Conservation (phyloP, 192 early-diverging fungal species). For the Lobosporangium transversale region DNA sequence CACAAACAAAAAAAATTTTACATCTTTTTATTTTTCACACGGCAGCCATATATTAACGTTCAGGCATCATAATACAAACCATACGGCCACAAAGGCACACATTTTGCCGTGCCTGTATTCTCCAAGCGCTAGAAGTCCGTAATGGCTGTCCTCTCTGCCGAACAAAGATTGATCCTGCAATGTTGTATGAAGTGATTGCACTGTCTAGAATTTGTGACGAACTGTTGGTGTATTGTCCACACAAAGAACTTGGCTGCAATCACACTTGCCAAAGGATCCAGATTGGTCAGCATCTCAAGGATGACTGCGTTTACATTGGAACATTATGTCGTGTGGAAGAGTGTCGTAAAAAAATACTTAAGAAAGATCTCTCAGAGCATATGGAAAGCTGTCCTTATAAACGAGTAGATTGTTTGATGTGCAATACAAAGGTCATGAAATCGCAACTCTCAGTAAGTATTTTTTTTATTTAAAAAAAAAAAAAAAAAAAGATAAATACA, state of each 20-base stretch:
- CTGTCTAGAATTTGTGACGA: constrained; percentile 75
- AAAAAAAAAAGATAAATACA: neutral
- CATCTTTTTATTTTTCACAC: too few species aligned
- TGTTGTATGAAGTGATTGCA: constrained; percentile 65
- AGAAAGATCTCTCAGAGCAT: constrained; percentile 66
- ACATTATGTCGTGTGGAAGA: constrained; percentile 62
- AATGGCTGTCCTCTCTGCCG: constrained; percentile 71
- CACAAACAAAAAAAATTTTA: neutral
- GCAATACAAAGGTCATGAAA: constrained; percentile 60
- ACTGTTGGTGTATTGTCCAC: constrained; percentile 67
- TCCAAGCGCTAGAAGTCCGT: constrained; percentile 58
- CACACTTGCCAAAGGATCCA: constrained; percentile 68
- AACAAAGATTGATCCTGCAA: constrained; percentile 42
- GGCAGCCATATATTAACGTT: too few species aligned
- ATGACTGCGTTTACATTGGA: constrained; percentile 65
- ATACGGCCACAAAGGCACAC: constrained; percentile 78
- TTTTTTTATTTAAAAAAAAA: neutral
- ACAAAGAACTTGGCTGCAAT: constrained; percentile 61
- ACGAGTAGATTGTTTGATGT: constrained; percentile 63
- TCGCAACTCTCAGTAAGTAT: constrained; percentile 63
- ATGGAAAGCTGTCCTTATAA: constrained; percentile 66
- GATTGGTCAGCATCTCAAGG: constrained; percentile 61
- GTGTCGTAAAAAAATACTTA: constrained; percentile 62
- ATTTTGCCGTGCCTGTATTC: constrained; percentile 71
- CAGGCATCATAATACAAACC: too few species aligned